These are phyloP conservation scores for Fusarium sp. DNA, from an alignment of 2,329 filamentous ascomycete genomes.

Conservation along the genomic window DNA sequence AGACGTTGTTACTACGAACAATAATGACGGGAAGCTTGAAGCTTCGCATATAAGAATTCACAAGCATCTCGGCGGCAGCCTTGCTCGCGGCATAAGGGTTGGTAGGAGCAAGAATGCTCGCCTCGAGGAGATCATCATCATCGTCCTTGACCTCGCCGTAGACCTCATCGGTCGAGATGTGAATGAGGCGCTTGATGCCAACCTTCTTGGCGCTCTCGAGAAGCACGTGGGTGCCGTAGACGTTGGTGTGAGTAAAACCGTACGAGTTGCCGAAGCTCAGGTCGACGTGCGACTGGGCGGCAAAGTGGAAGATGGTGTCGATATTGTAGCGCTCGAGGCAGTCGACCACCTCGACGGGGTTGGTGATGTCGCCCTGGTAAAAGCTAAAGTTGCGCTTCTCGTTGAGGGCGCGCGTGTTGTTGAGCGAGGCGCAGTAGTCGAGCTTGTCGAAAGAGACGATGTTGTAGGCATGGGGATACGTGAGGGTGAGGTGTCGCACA, in stretches of 20 bases:
- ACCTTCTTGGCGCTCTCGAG: slow-evolving; percentile 81
- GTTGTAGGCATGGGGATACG: slow-evolving; percentile 80
- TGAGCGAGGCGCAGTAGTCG: slow-evolving; percentile 83
- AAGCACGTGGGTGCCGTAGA: slow-evolving; percentile 84
- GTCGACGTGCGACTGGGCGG: slow-evolving; percentile 87
- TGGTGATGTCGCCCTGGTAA: slow-evolving; percentile 82
- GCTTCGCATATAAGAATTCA: slow-evolving; percentile 84
- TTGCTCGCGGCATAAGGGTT: slow-evolving; percentile 89
- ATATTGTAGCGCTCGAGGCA: slow-evolving; percentile 78
- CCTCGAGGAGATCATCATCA: slow-evolving; percentile 78
- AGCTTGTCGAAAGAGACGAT: slow-evolving; percentile 87
- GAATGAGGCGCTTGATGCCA: slow-evolving; percentile 78
- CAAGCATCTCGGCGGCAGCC: slow-evolving; percentile 85
- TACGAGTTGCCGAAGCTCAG: slow-evolving; percentile 86
- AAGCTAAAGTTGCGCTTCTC: slow-evolving; percentile 80
- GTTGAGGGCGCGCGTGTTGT: slow-evolving; percentile 79
- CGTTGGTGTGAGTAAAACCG: slow-evolving; percentile 83
- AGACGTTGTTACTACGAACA: slow-evolving; percentile 86
- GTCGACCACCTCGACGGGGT: slow-evolving; percentile 74
- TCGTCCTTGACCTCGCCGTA: slow-evolving; percentile 83
- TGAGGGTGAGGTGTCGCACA: slow-evolving; percentile 80
- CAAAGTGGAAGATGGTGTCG: slow-evolving; percentile 86
- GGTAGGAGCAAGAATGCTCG: slow-evolving; percentile 81
- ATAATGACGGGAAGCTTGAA: slow-evolving; percentile 85
- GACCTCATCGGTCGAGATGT: slow-evolving; percentile 87